These are phyloP conservation scores for Ophiocytium majus DNA, from an alignment of 352 stramenopile genomes.

Conservation along the genomic window DNA sequence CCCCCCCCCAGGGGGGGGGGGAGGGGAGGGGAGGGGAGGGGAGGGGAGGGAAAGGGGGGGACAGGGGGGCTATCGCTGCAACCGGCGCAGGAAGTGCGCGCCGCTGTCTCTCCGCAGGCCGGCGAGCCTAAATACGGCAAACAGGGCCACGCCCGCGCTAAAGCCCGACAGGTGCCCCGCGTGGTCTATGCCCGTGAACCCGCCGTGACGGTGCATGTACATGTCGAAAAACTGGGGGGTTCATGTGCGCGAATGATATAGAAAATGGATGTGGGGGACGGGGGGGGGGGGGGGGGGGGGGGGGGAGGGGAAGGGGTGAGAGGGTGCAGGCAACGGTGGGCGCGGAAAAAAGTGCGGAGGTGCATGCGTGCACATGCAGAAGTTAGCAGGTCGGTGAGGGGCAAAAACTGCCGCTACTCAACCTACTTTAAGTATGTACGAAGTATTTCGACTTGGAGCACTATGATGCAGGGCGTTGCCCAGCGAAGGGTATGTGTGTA, in stretches of 20 bases:
- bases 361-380: neutral
- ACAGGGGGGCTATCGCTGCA: neutral
- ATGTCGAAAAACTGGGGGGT: neutral
- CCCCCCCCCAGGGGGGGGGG: too few relatives aligned
- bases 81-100: neutral
- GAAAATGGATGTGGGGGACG: too few relatives aligned
- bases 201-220: neutral
- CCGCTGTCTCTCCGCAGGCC: neutral
- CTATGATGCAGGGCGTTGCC: neutral
- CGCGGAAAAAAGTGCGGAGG: neutral
- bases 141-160: constrained; percentile 5
- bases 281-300: too few relatives aligned
- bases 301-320: neutral
- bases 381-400: neutral
- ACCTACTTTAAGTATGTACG: neutral
- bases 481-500: neutral
- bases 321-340: neutral
- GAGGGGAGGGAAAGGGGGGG: too few relatives aligned
- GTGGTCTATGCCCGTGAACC: constrained; percentile 17
- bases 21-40: too few relatives aligned
- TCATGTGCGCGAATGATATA: too few relatives aligned
- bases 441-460: too few relatives aligned
- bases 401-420: neutral
- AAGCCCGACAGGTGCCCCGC: constrained; percentile 5
- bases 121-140: constrained; percentile 1